Evolutionary conservation across 1,284 basidiomycete genomes (phyloP).

Genomic region (Porodaedalea pini): DNA sequence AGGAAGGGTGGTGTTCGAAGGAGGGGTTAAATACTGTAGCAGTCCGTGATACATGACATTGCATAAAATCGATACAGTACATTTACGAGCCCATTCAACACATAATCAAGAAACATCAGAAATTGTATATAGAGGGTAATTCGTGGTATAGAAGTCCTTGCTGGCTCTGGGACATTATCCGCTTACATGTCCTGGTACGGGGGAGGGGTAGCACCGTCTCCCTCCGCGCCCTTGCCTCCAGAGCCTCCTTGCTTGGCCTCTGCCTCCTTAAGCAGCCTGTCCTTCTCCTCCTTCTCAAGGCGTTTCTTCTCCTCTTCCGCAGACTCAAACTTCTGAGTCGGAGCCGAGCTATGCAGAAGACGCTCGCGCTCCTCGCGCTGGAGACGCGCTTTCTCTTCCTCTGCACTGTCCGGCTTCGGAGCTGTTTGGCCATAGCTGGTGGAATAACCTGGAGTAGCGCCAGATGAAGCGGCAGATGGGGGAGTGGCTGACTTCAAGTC

Average conservation of each 20-base stretch:
- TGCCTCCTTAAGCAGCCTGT: slow-evolving; percentile 40
- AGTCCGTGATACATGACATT: no score
- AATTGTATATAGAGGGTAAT: neutral
- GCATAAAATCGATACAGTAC: no score
- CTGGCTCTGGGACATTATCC: neutral
- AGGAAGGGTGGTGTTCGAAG: no score
- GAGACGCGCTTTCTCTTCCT: slow-evolving; percentile 41
- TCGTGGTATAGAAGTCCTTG: no score
- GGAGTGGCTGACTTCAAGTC: slow-evolving; percentile 43
- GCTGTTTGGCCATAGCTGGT: neutral
- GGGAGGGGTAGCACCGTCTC: slow-evolving; percentile 48
- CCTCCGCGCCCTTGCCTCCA: slow-evolving; percentile 14
- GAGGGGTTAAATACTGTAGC: no score
- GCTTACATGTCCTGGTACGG: slow-evolving; percentile 59
- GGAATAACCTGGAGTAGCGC: neutral
- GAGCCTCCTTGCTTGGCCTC: slow-evolving; percentile 19
- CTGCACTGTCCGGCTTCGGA: slow-evolving; percentile 34
- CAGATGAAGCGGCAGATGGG: neutral
- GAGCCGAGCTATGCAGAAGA: slow-evolving; percentile 24
- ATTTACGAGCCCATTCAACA: no score
- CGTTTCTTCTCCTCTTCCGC: slow-evolving; percentile 69
- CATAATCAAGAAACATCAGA: neutral
- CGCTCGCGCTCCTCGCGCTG: slow-evolving; percentile 38
- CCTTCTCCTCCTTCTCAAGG: slow-evolving; percentile 61
- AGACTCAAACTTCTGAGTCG: slow-evolving; percentile 37